A percentile compares a stretch with the other conserved stretches of the same genome.
Conservation (phyloP, 202 grass and related monocot species). For the Digitaria exilis region DNA sequence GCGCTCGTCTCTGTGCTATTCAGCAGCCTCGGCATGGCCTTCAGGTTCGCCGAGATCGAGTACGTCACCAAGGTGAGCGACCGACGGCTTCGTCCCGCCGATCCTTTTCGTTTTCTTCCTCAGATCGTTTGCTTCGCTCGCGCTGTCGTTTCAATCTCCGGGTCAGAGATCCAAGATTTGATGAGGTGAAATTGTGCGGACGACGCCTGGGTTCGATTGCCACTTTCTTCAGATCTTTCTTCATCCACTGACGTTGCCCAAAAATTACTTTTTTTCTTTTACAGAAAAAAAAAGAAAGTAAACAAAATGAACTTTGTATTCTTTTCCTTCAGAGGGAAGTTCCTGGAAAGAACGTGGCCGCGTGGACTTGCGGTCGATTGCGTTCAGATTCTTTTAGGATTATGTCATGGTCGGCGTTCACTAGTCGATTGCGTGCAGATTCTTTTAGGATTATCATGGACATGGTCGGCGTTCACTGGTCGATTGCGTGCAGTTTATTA, state of each 20-base stretch:
- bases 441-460: too few species aligned
- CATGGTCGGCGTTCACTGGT: too few species aligned
- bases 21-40: slow-evolving; percentile 81
- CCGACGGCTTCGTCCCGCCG: background rate
- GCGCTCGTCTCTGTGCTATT: slow-evolving; percentile 86
- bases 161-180: background rate
- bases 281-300: background rate
- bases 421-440: too few species aligned
- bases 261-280: background rate
- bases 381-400: background rate
- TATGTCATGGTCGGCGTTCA: slow-evolving; percentile 17
- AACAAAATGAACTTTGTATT: background rate
- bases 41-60: slow-evolving; percentile 91
- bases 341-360: slow-evolving; percentile 26
- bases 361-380: background rate
- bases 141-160: background rate
- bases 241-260: background rate
- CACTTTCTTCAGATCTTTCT: slow-evolving; percentile 14
- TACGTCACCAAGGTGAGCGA: slow-evolving; percentile 76
- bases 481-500: too few species aligned
- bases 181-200: background rate
- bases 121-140: background rate
- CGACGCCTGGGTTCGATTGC: background rate
- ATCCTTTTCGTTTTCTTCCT: background rate
- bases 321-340: background rate